These are phyloP conservation scores for Phytophthora melonis DNA, from an alignment of 352 stramenopile species.

Conservation along the genomic window DNA sequence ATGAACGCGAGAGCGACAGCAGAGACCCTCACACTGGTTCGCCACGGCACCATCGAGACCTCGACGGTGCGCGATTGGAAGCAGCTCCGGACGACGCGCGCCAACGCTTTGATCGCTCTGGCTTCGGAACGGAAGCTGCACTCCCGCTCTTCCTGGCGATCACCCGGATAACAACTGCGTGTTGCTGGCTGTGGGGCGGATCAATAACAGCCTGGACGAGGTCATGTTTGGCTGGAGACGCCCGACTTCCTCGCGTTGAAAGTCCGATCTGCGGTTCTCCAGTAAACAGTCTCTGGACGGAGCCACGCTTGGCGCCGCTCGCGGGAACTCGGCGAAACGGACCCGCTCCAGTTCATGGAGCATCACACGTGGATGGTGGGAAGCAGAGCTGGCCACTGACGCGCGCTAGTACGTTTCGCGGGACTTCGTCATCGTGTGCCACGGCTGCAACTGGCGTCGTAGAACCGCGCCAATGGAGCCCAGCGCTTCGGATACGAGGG, in stretches of 20 bases:
- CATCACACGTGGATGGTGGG: constrained; percentile 31
- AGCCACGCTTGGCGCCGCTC: constrained; percentile 30
- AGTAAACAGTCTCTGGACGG: background rate
- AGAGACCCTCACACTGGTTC: background rate
- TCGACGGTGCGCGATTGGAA: constrained; percentile 16
- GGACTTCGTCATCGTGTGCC: constrained; percentile 34
- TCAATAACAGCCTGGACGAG: background rate
- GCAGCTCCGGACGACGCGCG: constrained; percentile 19
- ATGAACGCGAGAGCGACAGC: constrained; percentile 12
- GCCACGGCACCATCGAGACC: constrained; percentile 6
- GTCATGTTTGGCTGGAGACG: background rate
- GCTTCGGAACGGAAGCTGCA: background rate
- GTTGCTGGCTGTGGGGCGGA: background rate
- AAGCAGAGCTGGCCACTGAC: constrained; percentile 11
- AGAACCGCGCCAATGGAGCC: constrained; percentile 21
- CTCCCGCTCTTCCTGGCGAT: background rate
- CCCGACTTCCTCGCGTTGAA: background rate
- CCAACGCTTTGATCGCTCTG: constrained; percentile 13
- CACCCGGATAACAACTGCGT: background rate
- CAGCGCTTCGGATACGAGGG: constrained; percentile 55
- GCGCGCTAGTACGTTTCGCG: constrained; percentile 25
- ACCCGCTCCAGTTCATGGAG: constrained; percentile 41
- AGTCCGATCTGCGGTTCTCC: constrained; percentile 16
- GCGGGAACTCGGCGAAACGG: constrained; percentile 12
- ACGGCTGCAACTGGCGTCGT: constrained; percentile 34